phyloP scores from a whole-genome alignment of 257 asterid species.

The Sherardia arvensis region DNA sequence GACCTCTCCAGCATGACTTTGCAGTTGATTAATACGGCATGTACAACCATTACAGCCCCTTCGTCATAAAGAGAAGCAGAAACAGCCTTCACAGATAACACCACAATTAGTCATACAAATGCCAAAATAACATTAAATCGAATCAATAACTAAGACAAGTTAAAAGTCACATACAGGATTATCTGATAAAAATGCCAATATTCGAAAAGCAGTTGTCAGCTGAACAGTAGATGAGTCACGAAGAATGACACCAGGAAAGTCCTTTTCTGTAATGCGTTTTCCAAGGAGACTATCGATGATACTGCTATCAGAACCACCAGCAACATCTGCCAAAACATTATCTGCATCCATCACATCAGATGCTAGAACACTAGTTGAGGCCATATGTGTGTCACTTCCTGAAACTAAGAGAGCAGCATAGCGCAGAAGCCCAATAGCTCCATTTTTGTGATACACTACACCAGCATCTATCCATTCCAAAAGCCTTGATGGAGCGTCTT shows the following conservation, averaged over 20 bases:
- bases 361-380: slow-evolving; percentile 72
- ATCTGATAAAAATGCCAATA: slow-evolving; percentile 85
- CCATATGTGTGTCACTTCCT: slow-evolving; percentile 94
- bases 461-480: slow-evolving; percentile 98
- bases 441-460: slow-evolving; percentile 89
- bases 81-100: slow-evolving; percentile 45
- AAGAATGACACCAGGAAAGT: slow-evolving; percentile 76
- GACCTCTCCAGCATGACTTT: slow-evolving; percentile 92
- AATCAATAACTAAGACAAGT: not conserved
- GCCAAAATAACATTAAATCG: slow-evolving; percentile 3
- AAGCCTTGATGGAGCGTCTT: slow-evolving; percentile 93
- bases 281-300: slow-evolving; percentile 80
- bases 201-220: slow-evolving; percentile 85
- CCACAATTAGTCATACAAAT: slow-evolving; percentile 21
- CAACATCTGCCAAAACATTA: slow-evolving; percentile 74
- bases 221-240: slow-evolving; percentile 85
- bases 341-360: slow-evolving; percentile 95
- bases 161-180: slow-evolving; percentile 41
- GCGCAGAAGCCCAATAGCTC: slow-evolving; percentile 61
- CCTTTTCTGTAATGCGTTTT: slow-evolving; percentile 88
- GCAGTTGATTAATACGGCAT: slow-evolving; percentile 86
- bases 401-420: slow-evolving; percentile 81
- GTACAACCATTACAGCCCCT: slow-evolving; percentile 93
- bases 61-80: slow-evolving; percentile 89
- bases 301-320: slow-evolving; percentile 66